Percentiles rank a stretch among this genome's conserved stretches.
Conservation (phyloP, 495 filamentous ascomycete species). For the Aspergillus affinis region DNA sequence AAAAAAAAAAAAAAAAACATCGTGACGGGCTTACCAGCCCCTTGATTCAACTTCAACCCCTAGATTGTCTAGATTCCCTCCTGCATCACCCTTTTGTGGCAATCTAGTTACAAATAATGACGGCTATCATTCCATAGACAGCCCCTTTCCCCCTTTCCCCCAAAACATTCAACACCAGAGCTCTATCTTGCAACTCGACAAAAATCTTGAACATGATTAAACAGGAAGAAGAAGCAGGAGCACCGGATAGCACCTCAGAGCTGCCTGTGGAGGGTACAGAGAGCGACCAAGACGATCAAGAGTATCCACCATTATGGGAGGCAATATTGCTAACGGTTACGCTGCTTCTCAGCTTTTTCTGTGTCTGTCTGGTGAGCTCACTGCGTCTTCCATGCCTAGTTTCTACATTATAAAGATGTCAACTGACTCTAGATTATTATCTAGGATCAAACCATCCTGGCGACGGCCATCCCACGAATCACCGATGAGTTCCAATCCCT, state of each 20-base stretch:
- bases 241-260: background rate
- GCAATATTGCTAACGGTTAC: background rate
- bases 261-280: background rate
- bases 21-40: too few relatives aligned
- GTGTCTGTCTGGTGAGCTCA: background rate
- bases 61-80: too few relatives aligned
- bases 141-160: too few relatives aligned
- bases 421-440: background rate
- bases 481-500: slow-evolving; percentile 67
- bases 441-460: slow-evolving; percentile 35
- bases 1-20: too few relatives aligned
- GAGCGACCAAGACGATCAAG: background rate
- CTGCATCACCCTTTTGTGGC: too few relatives aligned
- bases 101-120: too few relatives aligned
- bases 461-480: slow-evolving; percentile 35
- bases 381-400: background rate
- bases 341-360: background rate
- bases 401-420: background rate
- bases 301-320: background rate
- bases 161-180: background rate
- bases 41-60: too few relatives aligned
- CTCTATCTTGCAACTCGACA: too few relatives aligned
- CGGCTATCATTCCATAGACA: too few relatives aligned
- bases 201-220: background rate
- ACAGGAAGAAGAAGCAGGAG: background rate